phyloP scores from a whole-genome alignment of 2,329 filamentous ascomycete species.

The Pseudocercospora fijiensis region DNA sequence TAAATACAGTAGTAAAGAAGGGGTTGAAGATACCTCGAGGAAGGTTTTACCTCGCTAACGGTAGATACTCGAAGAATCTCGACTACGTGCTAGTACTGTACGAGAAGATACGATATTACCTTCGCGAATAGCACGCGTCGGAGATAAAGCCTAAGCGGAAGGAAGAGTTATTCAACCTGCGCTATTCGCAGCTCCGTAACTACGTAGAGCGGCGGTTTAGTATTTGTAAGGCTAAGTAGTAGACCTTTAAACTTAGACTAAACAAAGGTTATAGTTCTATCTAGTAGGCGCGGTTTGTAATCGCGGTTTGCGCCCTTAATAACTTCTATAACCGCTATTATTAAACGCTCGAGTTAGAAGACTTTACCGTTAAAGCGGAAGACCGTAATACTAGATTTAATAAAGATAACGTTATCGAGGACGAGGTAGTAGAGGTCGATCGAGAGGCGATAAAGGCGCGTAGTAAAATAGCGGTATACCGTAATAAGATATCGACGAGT shows the following conservation, averaged over 20 bases:
- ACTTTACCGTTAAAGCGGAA: too few relatives aligned
- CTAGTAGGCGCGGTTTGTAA: not conserved
- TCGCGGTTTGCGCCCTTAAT: not conserved
- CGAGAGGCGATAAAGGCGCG: not conserved
- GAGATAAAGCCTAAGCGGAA: slow-evolving; percentile 8
- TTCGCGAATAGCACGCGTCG: not conserved
- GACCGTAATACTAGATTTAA: not conserved
- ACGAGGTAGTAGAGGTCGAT: not conserved
- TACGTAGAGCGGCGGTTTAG: slow-evolving; percentile 1
- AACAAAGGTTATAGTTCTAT: not conserved
- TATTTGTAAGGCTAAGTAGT: slow-evolving; percentile 6
- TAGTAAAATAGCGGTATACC: too few relatives aligned
- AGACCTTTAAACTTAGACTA: not conserved
- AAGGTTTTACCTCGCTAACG: not conserved
- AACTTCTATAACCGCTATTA: not conserved
- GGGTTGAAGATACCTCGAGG: not conserved
- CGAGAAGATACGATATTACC: not conserved
- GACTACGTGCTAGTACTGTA: not conserved
- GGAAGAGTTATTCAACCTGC: slow-evolving; percentile 11
- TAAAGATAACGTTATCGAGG: not conserved
- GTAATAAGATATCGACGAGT: too few relatives aligned
- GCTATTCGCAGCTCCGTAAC: slow-evolving; percentile 4
- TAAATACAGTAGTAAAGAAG: not conserved
- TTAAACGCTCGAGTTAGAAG: not conserved
- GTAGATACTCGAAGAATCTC: slow-evolving; percentile 6